phyloP scores from a whole-genome alignment of 352 stramenopile species.

The Lagenidium giganteum region DNA sequence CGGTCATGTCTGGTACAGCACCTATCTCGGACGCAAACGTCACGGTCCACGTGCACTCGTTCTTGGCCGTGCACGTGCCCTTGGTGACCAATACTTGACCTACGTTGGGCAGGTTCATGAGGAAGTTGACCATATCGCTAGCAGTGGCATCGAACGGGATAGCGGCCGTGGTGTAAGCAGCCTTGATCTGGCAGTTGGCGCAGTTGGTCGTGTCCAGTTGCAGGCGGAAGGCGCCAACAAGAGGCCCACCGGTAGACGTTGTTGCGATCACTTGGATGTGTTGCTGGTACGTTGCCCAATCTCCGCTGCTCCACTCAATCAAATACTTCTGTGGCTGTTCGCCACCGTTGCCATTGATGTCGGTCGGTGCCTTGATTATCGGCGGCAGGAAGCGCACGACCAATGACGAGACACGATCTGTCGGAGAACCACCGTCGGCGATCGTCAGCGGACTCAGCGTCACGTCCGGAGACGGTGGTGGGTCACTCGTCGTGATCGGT shows the following conservation, averaged over 20 bases:
- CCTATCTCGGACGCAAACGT: constrained; percentile 74
- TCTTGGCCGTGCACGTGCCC: constrained; percentile 26
- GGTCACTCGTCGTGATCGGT: constrained; percentile 85
- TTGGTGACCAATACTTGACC: constrained; percentile 81
- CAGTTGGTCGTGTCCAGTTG: constrained; percentile 83
- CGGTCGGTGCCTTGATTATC: constrained; percentile 30
- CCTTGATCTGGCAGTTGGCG: constrained; percentile 69
- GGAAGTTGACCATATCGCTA: constrained; percentile 57
- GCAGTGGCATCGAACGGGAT: constrained; percentile 68
- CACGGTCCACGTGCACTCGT: constrained; percentile 75
- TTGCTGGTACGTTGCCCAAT: constrained; percentile 56
- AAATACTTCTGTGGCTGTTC: constrained; percentile 85
- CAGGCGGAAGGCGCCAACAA: constrained; percentile 75
- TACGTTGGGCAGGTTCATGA: constrained; percentile 94
- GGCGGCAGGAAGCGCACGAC: constrained; percentile 81
- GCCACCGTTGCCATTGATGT: constrained; percentile 85
- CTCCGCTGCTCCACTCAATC: constrained; percentile 89
- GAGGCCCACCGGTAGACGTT: constrained; percentile 14
- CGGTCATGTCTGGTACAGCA: constrained; percentile 37
- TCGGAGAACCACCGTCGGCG: constrained; percentile 32
- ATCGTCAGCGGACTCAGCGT: constrained; percentile 35
- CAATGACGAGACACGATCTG: constrained; percentile 70
- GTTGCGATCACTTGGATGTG: constrained; percentile 72
- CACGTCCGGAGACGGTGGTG: constrained; percentile 71
- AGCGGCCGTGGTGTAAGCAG: constrained; percentile 44